Evolutionary conservation across 2,329 filamentous ascomycete genomes (phyloP), one percentile per base, ranked within the genome.

Genomic region (Colletotrichum godetiae): DNA sequence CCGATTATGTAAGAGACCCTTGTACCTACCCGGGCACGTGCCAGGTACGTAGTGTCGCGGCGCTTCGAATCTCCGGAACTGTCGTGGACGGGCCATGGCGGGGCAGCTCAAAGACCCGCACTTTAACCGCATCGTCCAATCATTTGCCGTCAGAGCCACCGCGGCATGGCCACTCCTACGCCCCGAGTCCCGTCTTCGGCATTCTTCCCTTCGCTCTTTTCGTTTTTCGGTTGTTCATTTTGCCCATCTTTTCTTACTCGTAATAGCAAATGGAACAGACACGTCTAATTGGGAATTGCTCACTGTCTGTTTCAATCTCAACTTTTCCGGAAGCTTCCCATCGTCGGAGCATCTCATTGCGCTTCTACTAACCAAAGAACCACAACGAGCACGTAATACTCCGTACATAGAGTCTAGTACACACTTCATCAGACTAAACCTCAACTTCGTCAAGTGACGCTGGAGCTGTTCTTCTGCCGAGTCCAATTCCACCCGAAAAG

Each of bases 391-490:
- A 22, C 46, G 27, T 37, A 42, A 59, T 24, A n/a, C 24, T 27
- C 27, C 27, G 7, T 31, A n/a, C 7, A 22, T 24, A 15, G 11
- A 12, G 22, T 53, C 1, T 46, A 24, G 37, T 42, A 27, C 37
- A 27, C 57, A 4, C 29, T 72, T 63, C 37, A 4, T 59, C 65
- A 49, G 53, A 53, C 33, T 19, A 49, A 62, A 52, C 35, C 2
- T 68, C 46, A 13, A 15, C 15, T 24, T 56, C 37, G 61, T 70
- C 68, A 61, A 68, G 49, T 58, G 57, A 58, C 57, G 8, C 29
- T 35, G 22, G 42, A 49, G 42, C 42, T 29, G 83, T 66, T 74
- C 74, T 12, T 62, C 71, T 31, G 56, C 58, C 19, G 55, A 29
- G 49, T 42, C 22, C 42, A 49, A 49, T 49, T 1, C n/a, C 33